phyloP scores from a whole-genome alignment of 2,329 filamentous ascomycete genomes.

The Botrytis medusae region DNA sequence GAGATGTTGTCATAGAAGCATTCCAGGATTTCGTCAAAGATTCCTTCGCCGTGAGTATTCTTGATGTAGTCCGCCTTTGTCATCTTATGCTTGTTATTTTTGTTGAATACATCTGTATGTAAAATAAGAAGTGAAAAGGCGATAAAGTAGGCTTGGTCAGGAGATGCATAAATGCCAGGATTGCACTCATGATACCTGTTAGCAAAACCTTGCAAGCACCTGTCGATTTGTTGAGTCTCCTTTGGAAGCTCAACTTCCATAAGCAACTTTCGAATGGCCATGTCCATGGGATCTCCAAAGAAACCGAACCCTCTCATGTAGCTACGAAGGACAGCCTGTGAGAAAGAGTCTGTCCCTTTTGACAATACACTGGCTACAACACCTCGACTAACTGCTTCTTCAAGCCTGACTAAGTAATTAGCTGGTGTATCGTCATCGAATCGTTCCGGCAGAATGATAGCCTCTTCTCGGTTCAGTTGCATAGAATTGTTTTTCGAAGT shows the following conservation, averaged over 20 bases:
- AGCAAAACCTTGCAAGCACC: slow-evolving; percentile 89
- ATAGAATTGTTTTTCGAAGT: slow-evolving; percentile 82
- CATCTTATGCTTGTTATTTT: slow-evolving; percentile 99
- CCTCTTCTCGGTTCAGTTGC: slow-evolving; percentile 67
- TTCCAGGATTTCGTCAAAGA: slow-evolving; percentile 89
- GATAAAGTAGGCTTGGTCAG: slow-evolving; percentile 97
- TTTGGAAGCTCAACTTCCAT: slow-evolving; percentile 97
- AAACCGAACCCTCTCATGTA: slow-evolving; percentile 96
- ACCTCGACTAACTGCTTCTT: slow-evolving; percentile 76
- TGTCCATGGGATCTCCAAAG: slow-evolving; percentile 96
- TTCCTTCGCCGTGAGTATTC: slow-evolving; percentile 86
- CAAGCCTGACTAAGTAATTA: slow-evolving; percentile 80
- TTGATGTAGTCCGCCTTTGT: slow-evolving; percentile 93
- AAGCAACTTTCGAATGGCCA: slow-evolving; percentile 91
- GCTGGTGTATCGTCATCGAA: slow-evolving; percentile 87
- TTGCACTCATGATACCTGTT: slow-evolving; percentile 98
- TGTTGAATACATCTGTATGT: slow-evolving; percentile 99
- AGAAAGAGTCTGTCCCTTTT: slow-evolving; percentile 83
- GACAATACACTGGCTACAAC: slow-evolving; percentile 83
- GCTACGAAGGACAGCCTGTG: slow-evolving; percentile 78
- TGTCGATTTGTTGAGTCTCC: slow-evolving; percentile 96
- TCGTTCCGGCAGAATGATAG: slow-evolving; percentile 70
- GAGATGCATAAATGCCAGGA: slow-evolving; percentile 85
- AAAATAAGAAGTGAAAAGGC: slow-evolving; percentile 95
- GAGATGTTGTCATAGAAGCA: slow-evolving; percentile 99